Conservation (phyloP, 2,329 filamentous ascomycete genomes). For the Aciculosporium take region DNA sequence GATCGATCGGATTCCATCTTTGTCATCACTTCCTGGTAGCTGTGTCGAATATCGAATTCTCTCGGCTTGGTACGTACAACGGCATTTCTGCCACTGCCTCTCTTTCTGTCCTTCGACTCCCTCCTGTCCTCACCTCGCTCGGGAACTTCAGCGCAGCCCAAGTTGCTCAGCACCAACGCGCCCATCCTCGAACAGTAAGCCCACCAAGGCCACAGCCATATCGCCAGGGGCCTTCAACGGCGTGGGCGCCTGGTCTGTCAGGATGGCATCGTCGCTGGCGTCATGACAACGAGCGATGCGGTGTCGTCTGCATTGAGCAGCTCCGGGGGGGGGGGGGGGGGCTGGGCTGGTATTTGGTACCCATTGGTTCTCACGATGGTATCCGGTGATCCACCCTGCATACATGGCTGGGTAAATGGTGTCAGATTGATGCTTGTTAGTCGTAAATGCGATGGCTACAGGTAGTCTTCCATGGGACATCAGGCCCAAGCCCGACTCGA, state of each 20-base stretch:
- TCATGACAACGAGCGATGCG: background rate
- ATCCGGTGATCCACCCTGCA: background rate
- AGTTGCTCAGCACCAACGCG: background rate
- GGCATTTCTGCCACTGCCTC: background rate
- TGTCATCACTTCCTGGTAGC: no score
- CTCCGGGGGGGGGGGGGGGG: no score
- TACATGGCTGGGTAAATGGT: no score
- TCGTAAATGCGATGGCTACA: no score
- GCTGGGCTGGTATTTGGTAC: background rate
- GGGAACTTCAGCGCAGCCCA: background rate
- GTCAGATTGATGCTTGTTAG: no score
- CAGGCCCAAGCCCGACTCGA: no score
- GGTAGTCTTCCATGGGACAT: no score
- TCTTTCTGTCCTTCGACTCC: background rate
- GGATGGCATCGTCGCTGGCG: background rate
- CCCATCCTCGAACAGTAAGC: background rate
- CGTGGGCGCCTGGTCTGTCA: background rate
- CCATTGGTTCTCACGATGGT: background rate
- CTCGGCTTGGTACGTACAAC: conserved; percentile 4
- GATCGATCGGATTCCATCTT: background rate
- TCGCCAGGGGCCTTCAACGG: background rate
- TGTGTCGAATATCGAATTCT: no score
- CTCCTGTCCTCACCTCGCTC: background rate
- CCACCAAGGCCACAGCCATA: background rate
- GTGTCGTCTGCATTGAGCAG: background rate